Percentiles rank a stretch among this genome's conserved stretches.
These are phyloP conservation scores for Tilletia setariae DNA, from an alignment of 1,284 basidiomycete genomes.

Conservation along the genomic window DNA sequence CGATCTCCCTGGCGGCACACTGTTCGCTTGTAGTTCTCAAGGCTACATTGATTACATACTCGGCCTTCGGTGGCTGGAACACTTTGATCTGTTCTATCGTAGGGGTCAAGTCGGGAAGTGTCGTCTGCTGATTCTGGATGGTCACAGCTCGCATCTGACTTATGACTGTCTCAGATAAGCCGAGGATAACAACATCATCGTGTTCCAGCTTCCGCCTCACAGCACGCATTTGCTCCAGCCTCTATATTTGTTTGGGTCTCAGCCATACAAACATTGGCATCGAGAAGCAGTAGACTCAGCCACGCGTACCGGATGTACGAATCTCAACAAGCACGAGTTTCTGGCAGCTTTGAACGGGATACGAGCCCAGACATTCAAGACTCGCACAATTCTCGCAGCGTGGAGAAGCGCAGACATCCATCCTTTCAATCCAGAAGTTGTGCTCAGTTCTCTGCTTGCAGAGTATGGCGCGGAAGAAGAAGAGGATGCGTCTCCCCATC, in stretches of 20 bases:
- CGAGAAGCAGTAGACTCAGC: not conserved
- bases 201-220: not conserved
- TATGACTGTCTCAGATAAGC: constrained; percentile 14
- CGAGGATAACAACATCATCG: not conserved
- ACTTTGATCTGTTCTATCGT: constrained; percentile 54
- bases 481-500: too few relatives aligned
- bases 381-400: not conserved
- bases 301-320: not conserved
- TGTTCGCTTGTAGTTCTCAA: not conserved
- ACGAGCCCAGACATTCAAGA: not conserved
- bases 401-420: too few relatives aligned
- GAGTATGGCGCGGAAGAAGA: too few relatives aligned
- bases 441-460: too few relatives aligned
- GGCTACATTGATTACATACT: constrained; percentile 49
- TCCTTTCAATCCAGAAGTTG: too few relatives aligned
- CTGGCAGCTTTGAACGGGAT: not conserved
- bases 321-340: not conserved
- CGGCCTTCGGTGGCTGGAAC: constrained; percentile 50
- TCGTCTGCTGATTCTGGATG: constrained; percentile 55
- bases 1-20: not conserved
- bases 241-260: not conserved
- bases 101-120: constrained; percentile 52
- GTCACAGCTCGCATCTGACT: constrained; percentile 57
- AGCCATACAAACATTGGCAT: constrained; percentile 3
- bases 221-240: not conserved